Base-by-base conservation (phyloP, 129 eudicot genomes). In the Tagetes erecta region DNA sequence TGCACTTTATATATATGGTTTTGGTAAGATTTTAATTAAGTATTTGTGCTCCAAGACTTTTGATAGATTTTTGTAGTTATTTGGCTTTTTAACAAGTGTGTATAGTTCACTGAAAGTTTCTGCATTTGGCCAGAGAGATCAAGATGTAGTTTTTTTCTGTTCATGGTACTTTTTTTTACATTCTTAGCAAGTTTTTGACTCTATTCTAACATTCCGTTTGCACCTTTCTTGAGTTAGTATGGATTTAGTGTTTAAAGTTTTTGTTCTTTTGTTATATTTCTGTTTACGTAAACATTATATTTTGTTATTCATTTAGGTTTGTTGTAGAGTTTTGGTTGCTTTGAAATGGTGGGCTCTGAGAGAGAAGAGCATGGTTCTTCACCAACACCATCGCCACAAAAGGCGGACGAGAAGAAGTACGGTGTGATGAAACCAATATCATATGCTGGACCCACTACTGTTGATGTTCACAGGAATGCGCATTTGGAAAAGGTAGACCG, bases 281-380 rank as follows among this genome's bases (percentile, higher is more conserved):
- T 31, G 20, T 70, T 71, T 58, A 70, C 79, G 75, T 80, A 40
- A 80, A 33, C 40, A 20, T 31, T 57, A 75, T 69, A 40, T 65
- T 50, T 50, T 80, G 75, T 75, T 75, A 62, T 75, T 80, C 62
- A 68, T 60, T 69, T 68, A 75, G 84, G 76, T 70, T 75, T 80
- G 77, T 74, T 76, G 76, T 63, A 75, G 80, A 53, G 58, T 72
- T 69, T 77, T 59, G 76, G 74, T 74, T 80, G 79, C 74, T 73
- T 58, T 73, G 69, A 84, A 70, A 82, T 78, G 82, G 83, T 70
- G 79, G 84, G 81, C 11, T 75, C 80, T 67, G 83, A 78, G 82
- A 74, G 27, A 71, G 63, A 50, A 71, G 63, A 50, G 34, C 75
- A 40, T 68, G 81, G 69, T 56, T 68, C 80, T 41, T 73, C 83